phyloP scores from a whole-genome alignment of 148 eudicot genomes.

The Cornus controversa region DNA sequence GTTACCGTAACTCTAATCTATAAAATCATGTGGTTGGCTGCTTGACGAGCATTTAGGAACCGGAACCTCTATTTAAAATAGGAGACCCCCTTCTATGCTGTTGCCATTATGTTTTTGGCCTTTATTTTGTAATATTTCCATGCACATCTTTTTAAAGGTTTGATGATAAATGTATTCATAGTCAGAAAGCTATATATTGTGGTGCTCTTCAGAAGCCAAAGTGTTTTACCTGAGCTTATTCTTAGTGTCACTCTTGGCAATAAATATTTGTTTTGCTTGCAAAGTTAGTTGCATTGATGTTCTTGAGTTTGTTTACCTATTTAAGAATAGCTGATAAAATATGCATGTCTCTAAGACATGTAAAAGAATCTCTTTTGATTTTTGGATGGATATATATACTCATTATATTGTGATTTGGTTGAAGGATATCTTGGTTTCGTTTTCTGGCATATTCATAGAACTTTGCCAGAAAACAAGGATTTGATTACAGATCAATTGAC shows the following conservation, averaged over 20 bases:
- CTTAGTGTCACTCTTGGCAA: background rate
- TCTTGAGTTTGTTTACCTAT: constrained; percentile 5
- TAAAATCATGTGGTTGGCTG: too few relatives aligned
- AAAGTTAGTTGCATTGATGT: background rate
- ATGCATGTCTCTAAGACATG: background rate
- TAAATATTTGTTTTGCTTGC: background rate
- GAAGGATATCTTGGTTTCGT: background rate
- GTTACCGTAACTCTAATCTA: too few relatives aligned
- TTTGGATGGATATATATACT: background rate
- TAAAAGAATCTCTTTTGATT: background rate
- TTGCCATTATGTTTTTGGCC: background rate
- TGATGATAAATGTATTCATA: background rate
- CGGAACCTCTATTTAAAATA: background rate
- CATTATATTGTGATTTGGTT: too few relatives aligned
- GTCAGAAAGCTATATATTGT: background rate
- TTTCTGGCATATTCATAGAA: background rate
- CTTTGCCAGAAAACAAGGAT: too few relatives aligned
- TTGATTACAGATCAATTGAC: too few relatives aligned
- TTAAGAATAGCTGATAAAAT: background rate
- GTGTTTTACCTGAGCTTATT: background rate
- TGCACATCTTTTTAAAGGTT: background rate
- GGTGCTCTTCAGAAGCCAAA: background rate
- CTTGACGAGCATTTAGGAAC: background rate
- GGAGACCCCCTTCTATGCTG: background rate
- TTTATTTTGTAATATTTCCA: too few relatives aligned